Base-by-base conservation (phyloP, 1,284 basidiomycete genomes). In the Cryptococcus maquisensis region DNA sequence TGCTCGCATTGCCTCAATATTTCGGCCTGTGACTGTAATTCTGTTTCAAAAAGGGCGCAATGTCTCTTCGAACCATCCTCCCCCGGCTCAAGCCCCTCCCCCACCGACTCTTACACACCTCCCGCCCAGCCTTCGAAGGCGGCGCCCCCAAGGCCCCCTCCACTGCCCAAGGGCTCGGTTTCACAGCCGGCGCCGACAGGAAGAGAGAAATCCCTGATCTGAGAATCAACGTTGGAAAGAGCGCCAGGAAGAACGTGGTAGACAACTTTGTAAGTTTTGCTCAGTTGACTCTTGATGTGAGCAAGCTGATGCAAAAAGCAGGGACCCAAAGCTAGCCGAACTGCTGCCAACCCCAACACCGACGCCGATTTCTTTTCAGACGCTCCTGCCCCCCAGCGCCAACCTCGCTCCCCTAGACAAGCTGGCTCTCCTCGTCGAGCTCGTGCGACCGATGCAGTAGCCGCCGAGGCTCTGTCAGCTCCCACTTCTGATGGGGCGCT, bases 341-440 rank as follows among this genome's bases (percentile, higher is more conserved):
- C 41, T 26, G 41, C 40, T 15, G 36, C 41, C 13, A 49, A 45
- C 47, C 45, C 40, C 7, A 32, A 48, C 6, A 48, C 42, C 18
- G 57, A 59, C 18, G 46, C 51, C 18, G 51, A 56, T 38, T 60
- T 60, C 49, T 60, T 60, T 20, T 20, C 24, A 24, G 45, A 54
- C 21, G 45, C 54, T 13, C 32, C 41, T 42, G 18, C 47, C 4
- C 10, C 23, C 10, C 28, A 32, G 28, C 51, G 38, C 28, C 42
- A 9, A 15, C 44, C 15, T 41, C 54, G 21, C 12, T 12, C 13
- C 15, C 39, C 28, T 13, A n/a, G 42, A 20, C 35, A 10, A 38
- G 41, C n/a, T 10, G 16, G 13, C 18, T 26, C 10, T 46, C 49
- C 47, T 28, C 49, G 7, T 8, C 28, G 28, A 32, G 4, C 4